phyloP scores from a whole-genome alignment of 2,329 filamentous ascomycete species.

The Parafenestella ontariensis region DNA sequence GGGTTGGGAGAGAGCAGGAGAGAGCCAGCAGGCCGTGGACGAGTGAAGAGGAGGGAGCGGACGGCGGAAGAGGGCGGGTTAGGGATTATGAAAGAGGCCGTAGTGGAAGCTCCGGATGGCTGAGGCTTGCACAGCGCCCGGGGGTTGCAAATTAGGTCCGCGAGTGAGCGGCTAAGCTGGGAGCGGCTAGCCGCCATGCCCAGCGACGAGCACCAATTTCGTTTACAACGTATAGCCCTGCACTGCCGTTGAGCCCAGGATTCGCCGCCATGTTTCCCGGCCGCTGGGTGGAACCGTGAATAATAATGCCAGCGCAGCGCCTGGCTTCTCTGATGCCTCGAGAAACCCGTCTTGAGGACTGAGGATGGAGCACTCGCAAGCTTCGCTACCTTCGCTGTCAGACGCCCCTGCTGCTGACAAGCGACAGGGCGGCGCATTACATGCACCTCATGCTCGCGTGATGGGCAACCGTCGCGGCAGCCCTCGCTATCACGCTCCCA shows the following conservation, averaged over 20 bases:
- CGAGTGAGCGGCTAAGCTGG: conserved; percentile 21
- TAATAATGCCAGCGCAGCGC: not conserved
- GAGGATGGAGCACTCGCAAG: not conserved
- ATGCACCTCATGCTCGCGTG: conserved; percentile 7
- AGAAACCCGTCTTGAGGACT: not conserved
- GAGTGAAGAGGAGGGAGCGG: conserved; percentile 12
- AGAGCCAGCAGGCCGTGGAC: conserved; percentile 15
- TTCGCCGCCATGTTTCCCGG: conserved; percentile 7
- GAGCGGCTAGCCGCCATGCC: conserved; percentile 10
- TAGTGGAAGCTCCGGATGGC: conserved; percentile 41
- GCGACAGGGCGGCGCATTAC: conserved; percentile 6
- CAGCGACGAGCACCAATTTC: conserved; percentile 20
- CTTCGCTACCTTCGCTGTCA: not conserved
- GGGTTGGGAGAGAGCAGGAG: conserved; percentile 6
- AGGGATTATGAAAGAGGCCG: conserved; percentile 42
- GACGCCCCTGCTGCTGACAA: not conserved
- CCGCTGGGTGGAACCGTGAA: not conserved
- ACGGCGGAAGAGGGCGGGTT: conserved; percentile 26
- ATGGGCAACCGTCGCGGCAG: conserved; percentile 8
- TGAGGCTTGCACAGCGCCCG: conserved; percentile 35
- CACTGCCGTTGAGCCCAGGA: conserved; percentile 4
- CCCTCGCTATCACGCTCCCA: conserved; percentile 4
- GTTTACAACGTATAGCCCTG: conserved; percentile 24
- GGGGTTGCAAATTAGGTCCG: conserved; percentile 32
- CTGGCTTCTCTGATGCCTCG: not conserved